Conservation (phyloP, 192 early-diverging fungal species). For the Diversispora epigaea region DNA sequence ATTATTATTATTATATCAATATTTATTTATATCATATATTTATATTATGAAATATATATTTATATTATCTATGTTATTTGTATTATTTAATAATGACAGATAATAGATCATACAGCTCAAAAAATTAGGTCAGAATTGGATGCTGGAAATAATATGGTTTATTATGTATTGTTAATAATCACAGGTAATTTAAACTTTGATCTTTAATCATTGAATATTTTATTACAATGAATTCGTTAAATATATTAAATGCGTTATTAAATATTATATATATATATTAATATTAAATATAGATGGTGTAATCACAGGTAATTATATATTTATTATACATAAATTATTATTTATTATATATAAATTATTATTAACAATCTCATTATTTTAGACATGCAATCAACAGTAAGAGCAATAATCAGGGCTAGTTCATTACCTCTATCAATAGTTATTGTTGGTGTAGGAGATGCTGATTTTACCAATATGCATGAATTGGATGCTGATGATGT, state of each 20-base stretch:
- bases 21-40: not conserved
- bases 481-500: conserved; percentile 51
- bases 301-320: too few relatives aligned
- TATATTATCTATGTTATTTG: not conserved
- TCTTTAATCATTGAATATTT: conserved; percentile 12
- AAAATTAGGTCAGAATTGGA: too few relatives aligned
- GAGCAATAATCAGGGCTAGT: conserved; percentile 47
- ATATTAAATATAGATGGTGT: too few relatives aligned
- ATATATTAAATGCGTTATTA: too few relatives aligned
- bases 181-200: too few relatives aligned
- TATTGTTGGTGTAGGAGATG: conserved; percentile 58
- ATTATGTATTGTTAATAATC: not conserved
- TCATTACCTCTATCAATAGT: conserved; percentile 34
- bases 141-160: too few relatives aligned
- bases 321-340: too few relatives aligned
- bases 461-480: conserved; percentile 52
- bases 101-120: too few relatives aligned
- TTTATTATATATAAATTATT: too few relatives aligned
- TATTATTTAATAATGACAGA: not conserved
- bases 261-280: too few relatives aligned
- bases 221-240: too few relatives aligned
- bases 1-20: conserved; percentile 51
- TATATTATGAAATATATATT: not conserved
- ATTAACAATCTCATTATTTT: not conserved
- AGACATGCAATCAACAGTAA: conserved; percentile 43